These are phyloP conservation scores for Phyllosticta citriasiana DNA, from an alignment of 2,329 filamentous ascomycete species.

Conservation along the genomic window DNA sequence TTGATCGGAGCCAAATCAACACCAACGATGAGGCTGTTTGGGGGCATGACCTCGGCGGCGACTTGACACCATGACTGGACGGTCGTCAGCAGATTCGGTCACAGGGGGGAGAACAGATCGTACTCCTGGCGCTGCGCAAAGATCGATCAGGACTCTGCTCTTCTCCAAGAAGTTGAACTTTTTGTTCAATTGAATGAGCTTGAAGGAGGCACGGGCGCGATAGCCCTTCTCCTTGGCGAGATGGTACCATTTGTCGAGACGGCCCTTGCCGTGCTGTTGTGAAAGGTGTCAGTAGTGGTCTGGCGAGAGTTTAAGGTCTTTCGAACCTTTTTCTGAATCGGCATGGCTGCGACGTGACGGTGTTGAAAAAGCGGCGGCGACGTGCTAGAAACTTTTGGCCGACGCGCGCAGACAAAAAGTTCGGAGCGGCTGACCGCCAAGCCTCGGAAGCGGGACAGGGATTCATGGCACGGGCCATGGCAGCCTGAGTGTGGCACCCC, in stretches of 20 bases:
- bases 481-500: not conserved
- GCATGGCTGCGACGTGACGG: constrained; percentile 48
- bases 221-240: constrained; percentile 98
- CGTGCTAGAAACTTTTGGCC: not conserved
- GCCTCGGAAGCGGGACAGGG: not conserved
- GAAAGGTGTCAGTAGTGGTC: constrained; percentile 19
- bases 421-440: not conserved
- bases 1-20: constrained; percentile 95
- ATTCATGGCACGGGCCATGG: not conserved
- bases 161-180: constrained; percentile 98
- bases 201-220: constrained; percentile 90
- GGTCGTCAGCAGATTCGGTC: not conserved
- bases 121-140: constrained; percentile 91
- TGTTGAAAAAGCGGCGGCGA: constrained; percentile 4
- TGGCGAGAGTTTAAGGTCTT: constrained; percentile 8
- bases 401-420: constrained; percentile 7
- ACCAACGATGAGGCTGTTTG: constrained; percentile 80
- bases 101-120: not conserved
- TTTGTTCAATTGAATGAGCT: constrained; percentile 96
- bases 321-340: constrained; percentile 78
- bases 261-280: constrained; percentile 76
- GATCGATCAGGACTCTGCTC: constrained; percentile 91
- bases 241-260: constrained; percentile 98
- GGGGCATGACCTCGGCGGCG: constrained; percentile 88
- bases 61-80: constrained; percentile 86